Percentiles rank a stretch among this genome's conserved stretches.
Conservation (phyloP, 176 grass and related monocot species). For the Guadua angustifolia region DNA sequence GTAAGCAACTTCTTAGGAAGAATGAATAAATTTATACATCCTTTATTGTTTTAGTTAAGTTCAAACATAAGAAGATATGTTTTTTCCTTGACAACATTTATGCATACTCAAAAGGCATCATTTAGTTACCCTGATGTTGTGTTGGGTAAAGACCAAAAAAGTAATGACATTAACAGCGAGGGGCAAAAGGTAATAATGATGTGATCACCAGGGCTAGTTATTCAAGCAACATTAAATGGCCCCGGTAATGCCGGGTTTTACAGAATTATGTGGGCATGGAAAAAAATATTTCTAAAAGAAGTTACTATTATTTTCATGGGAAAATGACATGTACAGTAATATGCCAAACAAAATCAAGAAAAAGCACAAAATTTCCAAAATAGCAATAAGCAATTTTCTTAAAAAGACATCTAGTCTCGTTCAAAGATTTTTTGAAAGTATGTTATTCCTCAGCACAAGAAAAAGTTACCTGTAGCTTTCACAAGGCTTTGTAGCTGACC, state of each 20-base stretch:
- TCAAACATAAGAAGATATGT: slow-evolving; percentile 2
- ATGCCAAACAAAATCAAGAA: not conserved
- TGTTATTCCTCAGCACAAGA: slow-evolving; percentile 12
- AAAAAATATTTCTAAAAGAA: too few relatives aligned
- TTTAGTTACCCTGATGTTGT: not conserved
- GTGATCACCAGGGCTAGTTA: not conserved
- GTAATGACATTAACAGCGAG: not conserved
- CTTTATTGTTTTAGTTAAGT: not conserved
- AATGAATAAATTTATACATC: slow-evolving; percentile 1
- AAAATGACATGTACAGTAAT: not conserved
- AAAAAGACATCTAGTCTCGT: not conserved
- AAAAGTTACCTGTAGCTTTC: slow-evolving; percentile 77
- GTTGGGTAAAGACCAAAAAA: not conserved
- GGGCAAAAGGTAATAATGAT: not conserved
- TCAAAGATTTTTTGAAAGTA: not conserved
- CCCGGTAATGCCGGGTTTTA: not conserved
- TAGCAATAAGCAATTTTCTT: not conserved
- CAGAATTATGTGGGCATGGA: too few relatives aligned
- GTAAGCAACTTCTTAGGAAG: not conserved
- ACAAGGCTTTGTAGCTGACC: slow-evolving; percentile 84
- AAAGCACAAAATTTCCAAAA: not conserved
- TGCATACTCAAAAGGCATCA: slow-evolving; percentile 18
- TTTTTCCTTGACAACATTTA: not conserved
- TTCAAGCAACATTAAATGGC: not conserved
- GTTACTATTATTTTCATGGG: not conserved